Conservation (phyloP, 352 stramenopile species). For the Detonula confervacea region DNA sequence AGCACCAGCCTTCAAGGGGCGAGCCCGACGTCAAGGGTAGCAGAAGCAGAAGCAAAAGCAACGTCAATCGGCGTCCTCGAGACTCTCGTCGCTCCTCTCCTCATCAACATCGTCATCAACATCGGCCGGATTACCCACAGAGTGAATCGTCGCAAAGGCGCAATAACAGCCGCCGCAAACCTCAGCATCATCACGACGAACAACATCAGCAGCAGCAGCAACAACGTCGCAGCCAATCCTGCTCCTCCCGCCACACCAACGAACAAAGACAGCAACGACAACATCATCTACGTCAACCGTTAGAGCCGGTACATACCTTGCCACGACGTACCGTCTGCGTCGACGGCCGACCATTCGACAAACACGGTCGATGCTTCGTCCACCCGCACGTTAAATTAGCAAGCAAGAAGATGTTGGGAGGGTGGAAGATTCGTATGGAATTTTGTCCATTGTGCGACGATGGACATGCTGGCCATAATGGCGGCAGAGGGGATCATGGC, state of each 20-base stretch:
- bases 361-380: slow-evolving; percentile 30
- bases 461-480: not conserved
- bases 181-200: not conserved
- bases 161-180: not conserved
- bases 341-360: slow-evolving; percentile 37
- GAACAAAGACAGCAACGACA: not conserved
- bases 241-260: not conserved
- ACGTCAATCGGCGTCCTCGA: not conserved
- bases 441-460: slow-evolving; percentile 28
- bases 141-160: not conserved
- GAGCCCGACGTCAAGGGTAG: no score
- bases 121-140: not conserved
- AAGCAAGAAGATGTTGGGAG: slow-evolving; percentile 40
- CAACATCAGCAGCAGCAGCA: not conserved
- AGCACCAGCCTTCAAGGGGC: no score
- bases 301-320: not conserved
- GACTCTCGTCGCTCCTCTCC: not conserved
- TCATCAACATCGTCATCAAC: not conserved
- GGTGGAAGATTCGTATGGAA: slow-evolving; percentile 37
- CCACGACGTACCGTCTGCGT: slow-evolving; percentile 10
- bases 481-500: not conserved
- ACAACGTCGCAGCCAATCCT: not conserved
- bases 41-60: no score
- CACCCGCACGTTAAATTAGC: slow-evolving; percentile 43
- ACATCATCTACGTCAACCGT: not conserved